These are phyloP conservation scores for Porcisia deanei DNA, from an alignment of 208 protist species.

Conservation along the genomic window DNA sequence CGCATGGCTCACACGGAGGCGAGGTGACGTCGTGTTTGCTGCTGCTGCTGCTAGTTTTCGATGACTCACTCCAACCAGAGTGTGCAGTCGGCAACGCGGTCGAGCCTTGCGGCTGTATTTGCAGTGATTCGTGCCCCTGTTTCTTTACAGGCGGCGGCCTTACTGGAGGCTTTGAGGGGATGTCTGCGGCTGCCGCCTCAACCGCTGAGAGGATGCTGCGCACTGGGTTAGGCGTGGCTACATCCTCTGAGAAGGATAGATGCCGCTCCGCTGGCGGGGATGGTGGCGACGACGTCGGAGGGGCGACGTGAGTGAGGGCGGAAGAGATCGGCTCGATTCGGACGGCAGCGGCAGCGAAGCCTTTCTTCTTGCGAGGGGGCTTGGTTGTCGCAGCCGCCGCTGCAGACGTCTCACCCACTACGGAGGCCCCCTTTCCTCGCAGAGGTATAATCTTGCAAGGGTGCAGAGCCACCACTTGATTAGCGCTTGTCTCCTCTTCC, in stretches of 20 bases:
- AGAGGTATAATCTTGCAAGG: neutral
- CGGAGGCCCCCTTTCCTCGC: neutral
- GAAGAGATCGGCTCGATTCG: conserved; percentile 19
- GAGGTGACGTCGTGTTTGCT: neutral
- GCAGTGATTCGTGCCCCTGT: neutral
- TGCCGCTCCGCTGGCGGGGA: neutral
- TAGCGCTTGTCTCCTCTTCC: neutral
- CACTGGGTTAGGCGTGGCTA: conserved; percentile 8
- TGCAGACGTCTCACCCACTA: neutral
- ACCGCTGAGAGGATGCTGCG: conserved; percentile 25
- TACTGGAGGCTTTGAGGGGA: neutral
- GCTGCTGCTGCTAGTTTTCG: neutral
- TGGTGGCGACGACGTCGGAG: neutral
- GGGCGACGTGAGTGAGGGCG: neutral
- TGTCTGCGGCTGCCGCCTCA: conserved; percentile 29
- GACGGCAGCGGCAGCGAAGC: conserved; percentile 17
- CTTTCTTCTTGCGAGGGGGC: conserved; percentile 16
- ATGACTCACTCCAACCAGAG: conserved; percentile 4
- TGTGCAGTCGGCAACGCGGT: neutral
- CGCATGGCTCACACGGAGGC: neutral
- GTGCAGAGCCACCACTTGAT: neutral
- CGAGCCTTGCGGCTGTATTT: neutral
- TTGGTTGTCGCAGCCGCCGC: neutral
- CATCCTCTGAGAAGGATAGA: neutral
- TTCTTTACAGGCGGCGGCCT: neutral